Evolutionary conservation across 2,329 filamentous ascomycete genomes (phyloP).

Genomic region (Epichloe hybrida): DNA sequence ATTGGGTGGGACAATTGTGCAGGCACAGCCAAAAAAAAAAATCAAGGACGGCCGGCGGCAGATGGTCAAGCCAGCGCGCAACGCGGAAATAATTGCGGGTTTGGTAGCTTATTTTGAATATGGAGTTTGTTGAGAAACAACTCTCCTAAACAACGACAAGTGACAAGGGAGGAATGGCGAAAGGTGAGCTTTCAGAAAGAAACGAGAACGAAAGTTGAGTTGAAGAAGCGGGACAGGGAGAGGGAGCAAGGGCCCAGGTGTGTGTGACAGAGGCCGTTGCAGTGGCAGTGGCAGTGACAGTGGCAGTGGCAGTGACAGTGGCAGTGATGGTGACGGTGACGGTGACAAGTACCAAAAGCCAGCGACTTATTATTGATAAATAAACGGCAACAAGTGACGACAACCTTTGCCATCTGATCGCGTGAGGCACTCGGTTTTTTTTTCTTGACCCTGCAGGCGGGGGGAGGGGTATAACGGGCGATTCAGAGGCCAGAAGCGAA

Average conservation of each 20-base stretch:
- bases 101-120: neutral
- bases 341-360: neutral
- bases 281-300: neutral
- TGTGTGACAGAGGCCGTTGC: neutral
- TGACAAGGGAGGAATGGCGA: neutral
- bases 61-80: neutral
- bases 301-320: too few species aligned
- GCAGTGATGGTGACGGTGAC: neutral
- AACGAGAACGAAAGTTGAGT: neutral
- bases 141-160: neutral
- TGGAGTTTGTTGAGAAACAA: neutral
- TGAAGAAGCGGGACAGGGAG: neutral
- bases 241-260: neutral
- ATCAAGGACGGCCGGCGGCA: neutral
- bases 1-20: neutral
- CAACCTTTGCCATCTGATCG: conserved; percentile 1
- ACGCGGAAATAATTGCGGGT: neutral
- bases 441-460: neutral
- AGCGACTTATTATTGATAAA: too few species aligned
- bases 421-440: conserved; percentile 5
- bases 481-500: neutral
- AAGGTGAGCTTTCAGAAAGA: neutral
- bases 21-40: neutral
- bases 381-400: neutral
- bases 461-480: neutral